Evolutionary conservation across 441 rosid genomes (phyloP).

Genomic region (Populus hybrid): DNA sequence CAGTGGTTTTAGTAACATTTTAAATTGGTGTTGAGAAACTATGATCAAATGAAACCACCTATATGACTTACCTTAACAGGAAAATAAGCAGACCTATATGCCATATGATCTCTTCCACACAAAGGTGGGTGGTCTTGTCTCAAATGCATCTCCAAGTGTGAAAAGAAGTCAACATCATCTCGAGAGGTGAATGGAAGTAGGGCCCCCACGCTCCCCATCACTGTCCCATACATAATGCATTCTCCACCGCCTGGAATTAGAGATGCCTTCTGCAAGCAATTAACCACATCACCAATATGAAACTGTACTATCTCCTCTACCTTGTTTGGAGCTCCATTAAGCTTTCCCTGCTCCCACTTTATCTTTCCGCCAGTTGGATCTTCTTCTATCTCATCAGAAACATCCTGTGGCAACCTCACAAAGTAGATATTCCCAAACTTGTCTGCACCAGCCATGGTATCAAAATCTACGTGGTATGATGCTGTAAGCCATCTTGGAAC

Average conservation of each 20-base stretch:
- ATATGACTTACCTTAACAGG: constrained; percentile 72
- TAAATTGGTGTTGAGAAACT: background rate
- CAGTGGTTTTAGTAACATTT: background rate
- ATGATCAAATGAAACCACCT: background rate
- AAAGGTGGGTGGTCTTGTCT: constrained; percentile 93
- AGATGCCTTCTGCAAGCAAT: constrained; percentile 84
- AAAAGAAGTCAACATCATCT: constrained; percentile 95
- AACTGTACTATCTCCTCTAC: constrained; percentile 94
- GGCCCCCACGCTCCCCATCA: too few species aligned
- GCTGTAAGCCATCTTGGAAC: constrained; percentile 98
- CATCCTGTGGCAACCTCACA: constrained; percentile 85
- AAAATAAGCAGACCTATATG: constrained; percentile 89
- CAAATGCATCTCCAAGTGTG: constrained; percentile 96
- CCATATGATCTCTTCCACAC: constrained; percentile 97
- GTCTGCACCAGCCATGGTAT: constrained; percentile 95
- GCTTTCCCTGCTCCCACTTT: constrained; percentile 96
- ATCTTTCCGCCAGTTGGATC: constrained; percentile 97
- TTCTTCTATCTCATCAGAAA: constrained; percentile 94
- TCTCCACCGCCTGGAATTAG: constrained; percentile 95
- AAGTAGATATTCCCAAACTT: constrained; percentile 92
- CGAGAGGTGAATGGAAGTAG: constrained; percentile 19
- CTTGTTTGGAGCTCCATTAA: constrained; percentile 95
- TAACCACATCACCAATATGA: constrained; percentile 84
- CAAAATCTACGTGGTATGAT: constrained; percentile 81
- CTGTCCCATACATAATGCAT: constrained; percentile 15